These are phyloP conservation scores for Eucalyptus viminalis DNA, from an alignment of 345 rosid species.

Conservation along the genomic window DNA sequence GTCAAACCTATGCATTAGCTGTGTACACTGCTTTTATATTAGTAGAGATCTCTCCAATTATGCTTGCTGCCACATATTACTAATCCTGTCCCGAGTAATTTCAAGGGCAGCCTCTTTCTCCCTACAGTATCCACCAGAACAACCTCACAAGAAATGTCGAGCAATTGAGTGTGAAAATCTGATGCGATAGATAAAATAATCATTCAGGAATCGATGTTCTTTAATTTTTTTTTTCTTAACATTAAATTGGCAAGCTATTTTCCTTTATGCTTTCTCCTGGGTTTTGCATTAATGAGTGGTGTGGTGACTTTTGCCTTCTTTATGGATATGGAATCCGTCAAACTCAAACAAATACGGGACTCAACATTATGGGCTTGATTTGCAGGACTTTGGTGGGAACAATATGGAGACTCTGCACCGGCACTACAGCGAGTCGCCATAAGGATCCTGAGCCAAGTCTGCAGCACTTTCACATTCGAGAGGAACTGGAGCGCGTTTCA, in stretches of 20 bases:
- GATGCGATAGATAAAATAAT: background rate
- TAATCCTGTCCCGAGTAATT: background rate
- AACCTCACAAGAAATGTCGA: background rate
- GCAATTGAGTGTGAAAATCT: background rate
- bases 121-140: background rate
- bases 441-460: constrained; percentile 75
- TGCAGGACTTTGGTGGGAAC: constrained; percentile 97
- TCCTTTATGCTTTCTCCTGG: background rate
- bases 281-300: background rate
- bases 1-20: background rate
- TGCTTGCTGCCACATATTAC: background rate
- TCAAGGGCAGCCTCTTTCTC: background rate
- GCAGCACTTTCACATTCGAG: constrained; percentile 69
- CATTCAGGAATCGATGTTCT: background rate
- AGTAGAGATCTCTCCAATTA: background rate
- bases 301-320: background rate
- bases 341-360: background rate
- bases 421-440: constrained; percentile 77
- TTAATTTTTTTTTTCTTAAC: background rate
- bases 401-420: constrained; percentile 83
- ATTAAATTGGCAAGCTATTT: background rate
- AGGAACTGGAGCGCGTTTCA: constrained; percentile 68
- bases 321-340: background rate
- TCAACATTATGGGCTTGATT: background rate
- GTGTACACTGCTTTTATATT: background rate